Conservation (phyloP, 2,329 filamentous ascomycete genomes). For the Didymella pinodella region DNA sequence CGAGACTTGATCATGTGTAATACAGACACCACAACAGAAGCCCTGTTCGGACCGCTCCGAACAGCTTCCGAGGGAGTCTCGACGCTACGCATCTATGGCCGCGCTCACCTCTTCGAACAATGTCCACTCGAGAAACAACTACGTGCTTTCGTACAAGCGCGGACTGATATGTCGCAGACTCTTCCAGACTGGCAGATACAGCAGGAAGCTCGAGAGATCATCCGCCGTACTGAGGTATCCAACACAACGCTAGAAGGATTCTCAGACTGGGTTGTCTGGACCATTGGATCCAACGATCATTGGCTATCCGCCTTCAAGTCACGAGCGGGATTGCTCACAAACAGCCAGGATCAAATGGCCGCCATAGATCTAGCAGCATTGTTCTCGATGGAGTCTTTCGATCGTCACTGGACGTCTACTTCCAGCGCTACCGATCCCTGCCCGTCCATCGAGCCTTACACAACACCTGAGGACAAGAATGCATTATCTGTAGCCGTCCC, state of each 20-base stretch:
- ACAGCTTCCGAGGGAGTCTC: slow-evolving; percentile 11
- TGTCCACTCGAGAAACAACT: slow-evolving; percentile 32
- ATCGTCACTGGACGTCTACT: not conserved
- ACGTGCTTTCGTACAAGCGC: slow-evolving; percentile 21
- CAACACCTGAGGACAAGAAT: not conserved
- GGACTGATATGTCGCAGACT: not conserved
- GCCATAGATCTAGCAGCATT: not conserved
- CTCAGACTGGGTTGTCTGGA: slow-evolving; percentile 30
- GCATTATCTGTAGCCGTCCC: not conserved
- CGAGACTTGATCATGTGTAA: slow-evolving; percentile 36
- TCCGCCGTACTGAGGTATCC: slow-evolving; percentile 30
- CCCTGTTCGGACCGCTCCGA: slow-evolving; percentile 31
- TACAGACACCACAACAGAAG: slow-evolving; percentile 22
- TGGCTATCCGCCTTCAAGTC: slow-evolving; percentile 2
- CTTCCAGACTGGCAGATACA: slow-evolving; percentile 22
- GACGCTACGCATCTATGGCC: not conserved
- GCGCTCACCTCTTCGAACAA: slow-evolving; percentile 29
- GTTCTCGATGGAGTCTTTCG: not conserved
- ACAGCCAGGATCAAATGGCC: not conserved
- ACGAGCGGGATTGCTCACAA: not conserved
- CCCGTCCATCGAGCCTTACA: not conserved
- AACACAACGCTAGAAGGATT: slow-evolving; percentile 29
- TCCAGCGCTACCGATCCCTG: not conserved
- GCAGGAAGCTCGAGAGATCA: slow-evolving; percentile 32
- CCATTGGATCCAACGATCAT: not conserved